Evolutionary conservation across 2,329 filamentous ascomycete genomes (phyloP), one percentile per base, ranked within the genome.

Genomic region (Alternaria sp.): DNA sequence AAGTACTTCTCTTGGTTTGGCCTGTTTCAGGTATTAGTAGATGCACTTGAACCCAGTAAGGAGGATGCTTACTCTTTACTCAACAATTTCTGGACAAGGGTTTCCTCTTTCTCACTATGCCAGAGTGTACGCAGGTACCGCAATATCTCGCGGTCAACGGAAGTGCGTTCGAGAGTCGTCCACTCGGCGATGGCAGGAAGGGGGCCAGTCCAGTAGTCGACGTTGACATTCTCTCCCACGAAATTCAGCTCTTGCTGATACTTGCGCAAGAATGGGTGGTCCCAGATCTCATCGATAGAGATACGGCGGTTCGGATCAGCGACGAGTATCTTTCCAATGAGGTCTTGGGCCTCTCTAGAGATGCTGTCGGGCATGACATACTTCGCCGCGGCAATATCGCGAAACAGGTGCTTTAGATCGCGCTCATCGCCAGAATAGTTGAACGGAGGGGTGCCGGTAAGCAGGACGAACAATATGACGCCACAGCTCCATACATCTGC

Each of bases 401-500:
- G n/a, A 87, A 93, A 87, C 69, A 96, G 87, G 36, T 85, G 81
- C 11, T 84, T 83, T 58, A 92, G 80, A 71, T 91, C 84, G 15
- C 86, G 83, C 15, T 77, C 76, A 12, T 79, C 74, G 12, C 74
- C 76, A 10, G 80, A 80, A 69, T 84, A 85, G 68, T 84, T 84
- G 80, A 97, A 99, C 0, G 96, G 96, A 2, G 97, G 87, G 25
- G 87, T 89, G 1, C 93, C 93, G 23, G 91, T 91, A 21, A 99
- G 85, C 82, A 97, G 90, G 11, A 93, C 94, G 77, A 91, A 99
- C 0, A 99, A 81, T 61, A 90, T 89, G 59, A 90, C 88, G 71
- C 88, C 88, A 69, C 88, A 89, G 77, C 94, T 97, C 96, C 96
- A 99, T 51, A 97, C 91, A 74, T 99, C 96, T 8, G 93, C 93